Evolutionary conservation across 176 grass and related monocot species (phyloP), one percentile per base, ranked within the genome.

Genomic region (Carex littledalei): DNA sequence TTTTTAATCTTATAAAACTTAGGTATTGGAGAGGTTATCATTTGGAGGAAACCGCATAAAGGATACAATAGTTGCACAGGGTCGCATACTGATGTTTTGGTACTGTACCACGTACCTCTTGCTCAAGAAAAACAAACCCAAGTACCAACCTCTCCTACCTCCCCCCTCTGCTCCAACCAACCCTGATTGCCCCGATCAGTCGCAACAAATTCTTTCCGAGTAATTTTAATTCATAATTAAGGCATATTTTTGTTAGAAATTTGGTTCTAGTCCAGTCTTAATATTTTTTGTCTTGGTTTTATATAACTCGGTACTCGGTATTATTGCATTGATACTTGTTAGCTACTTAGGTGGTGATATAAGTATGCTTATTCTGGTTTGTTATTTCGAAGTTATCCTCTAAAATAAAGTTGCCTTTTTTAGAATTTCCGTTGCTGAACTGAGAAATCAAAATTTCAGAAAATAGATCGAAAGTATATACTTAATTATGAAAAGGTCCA

Each of bases 91-190:
- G 59, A 86, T 98, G 88, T 95, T 95, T 76, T 95, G 93, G 91
- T 95, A 95, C 72, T 98, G 93, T 87, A 83, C 87, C 43, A 98
- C 96, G 49, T 98, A 98, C 80, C 69, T 98, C 37, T 89, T 98
- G 76, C 87, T 98, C 26, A 98, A 92, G 89, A 93, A 89, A 84
- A 98, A 98, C 81, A 94, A 85, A 77, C 87, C 93, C 0, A 98
- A 89, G 87, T 98, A 95, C 80, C 96, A 98, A 87, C 88, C 84
- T 50, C 88, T 98, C 41, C 67, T 95, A 22, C 79, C 89, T 0
- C 91, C 92, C 1, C 29, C 81, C 6, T 62, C 87, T 17, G 72
- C 87, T 77, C 73, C 73, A 32, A 77, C 21, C 45, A 31, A 77
- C 22, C 22, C 20, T 17, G 22, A 55, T 31, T 29, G 3, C 21